These are phyloP conservation scores for Phytophthora multivora DNA, from an alignment of 352 stramenopile species.

Conservation along the genomic window DNA sequence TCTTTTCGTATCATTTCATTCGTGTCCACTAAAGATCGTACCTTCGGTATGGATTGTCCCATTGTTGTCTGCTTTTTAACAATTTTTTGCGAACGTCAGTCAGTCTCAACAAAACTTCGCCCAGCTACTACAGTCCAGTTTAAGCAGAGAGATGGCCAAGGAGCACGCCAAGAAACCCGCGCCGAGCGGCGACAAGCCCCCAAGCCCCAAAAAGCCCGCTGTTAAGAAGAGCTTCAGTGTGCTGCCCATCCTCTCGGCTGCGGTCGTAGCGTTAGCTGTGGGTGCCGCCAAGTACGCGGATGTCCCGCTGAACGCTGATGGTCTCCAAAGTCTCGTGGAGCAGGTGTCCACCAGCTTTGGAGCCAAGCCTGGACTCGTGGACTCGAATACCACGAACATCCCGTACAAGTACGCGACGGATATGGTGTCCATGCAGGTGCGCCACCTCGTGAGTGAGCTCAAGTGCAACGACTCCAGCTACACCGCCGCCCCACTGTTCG, in stretches of 20 bases:
- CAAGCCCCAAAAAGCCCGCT: slow-evolving; percentile 12
- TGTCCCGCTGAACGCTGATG: slow-evolving; percentile 27
- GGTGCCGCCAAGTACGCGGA: slow-evolving; percentile 32
- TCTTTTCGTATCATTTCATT: slow-evolving; percentile 33
- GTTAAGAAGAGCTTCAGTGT: slow-evolving; percentile 24
- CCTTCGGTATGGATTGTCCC: slow-evolving; percentile 3
- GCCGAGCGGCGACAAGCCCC: slow-evolving; percentile 1
- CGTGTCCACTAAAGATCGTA: slow-evolving; percentile 15
- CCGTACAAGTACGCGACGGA: slow-evolving; percentile 71
- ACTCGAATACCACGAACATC: slow-evolving; percentile 14
- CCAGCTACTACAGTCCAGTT: slow-evolving; percentile 18
- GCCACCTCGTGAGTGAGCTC: slow-evolving; percentile 40
- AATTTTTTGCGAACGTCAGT: no score
- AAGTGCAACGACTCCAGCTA: slow-evolving; percentile 46
- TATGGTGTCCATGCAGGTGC: slow-evolving; percentile 47
- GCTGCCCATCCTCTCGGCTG: slow-evolving; percentile 31
- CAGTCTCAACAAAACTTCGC: neutral
- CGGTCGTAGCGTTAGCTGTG: slow-evolving; percentile 25
- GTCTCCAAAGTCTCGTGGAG: slow-evolving; percentile 23
- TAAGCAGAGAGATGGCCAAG: slow-evolving; percentile 19
- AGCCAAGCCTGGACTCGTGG: slow-evolving; percentile 7
- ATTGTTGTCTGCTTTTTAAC: neutral
- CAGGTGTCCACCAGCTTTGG: slow-evolving; percentile 12
- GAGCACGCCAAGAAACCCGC: slow-evolving; percentile 9
- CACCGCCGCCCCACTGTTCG: slow-evolving; percentile 38